Conservation (phyloP, 352 stramenopile genomes). For the Blastocystis sp. region DNA sequence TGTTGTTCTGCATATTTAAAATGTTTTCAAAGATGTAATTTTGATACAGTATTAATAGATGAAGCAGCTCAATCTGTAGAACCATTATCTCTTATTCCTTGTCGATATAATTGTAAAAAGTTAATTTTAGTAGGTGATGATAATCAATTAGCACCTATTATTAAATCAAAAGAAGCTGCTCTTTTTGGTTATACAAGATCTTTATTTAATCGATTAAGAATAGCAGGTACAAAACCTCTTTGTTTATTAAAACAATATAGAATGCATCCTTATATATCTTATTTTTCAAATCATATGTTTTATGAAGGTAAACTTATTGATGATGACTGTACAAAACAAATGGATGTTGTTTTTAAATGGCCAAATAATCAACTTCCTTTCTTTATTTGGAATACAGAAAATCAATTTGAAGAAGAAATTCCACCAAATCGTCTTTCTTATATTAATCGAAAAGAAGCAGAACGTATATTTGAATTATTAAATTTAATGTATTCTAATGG, state of each 20-base stretch:
- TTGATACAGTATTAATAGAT: slow-evolving; percentile 26
- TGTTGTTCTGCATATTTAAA: too few relatives aligned
- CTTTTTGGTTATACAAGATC: slow-evolving; percentile 10
- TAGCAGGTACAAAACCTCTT: background rate
- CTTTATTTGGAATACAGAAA: too few relatives aligned
- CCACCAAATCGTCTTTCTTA: slow-evolving; percentile 15
- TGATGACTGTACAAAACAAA: background rate
- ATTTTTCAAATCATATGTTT: slow-evolving; percentile 8
- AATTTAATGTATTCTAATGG: background rate
- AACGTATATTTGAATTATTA: background rate
- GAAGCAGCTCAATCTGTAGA: slow-evolving; percentile 25
- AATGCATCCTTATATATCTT: slow-evolving; percentile 5
- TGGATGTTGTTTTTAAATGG: too few relatives aligned
- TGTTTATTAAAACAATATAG: slow-evolving; percentile 14
- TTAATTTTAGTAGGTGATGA: slow-evolving; percentile 13
- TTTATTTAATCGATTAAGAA: slow-evolving; percentile 14
- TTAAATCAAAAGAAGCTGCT: background rate
- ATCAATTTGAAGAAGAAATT: too few relatives aligned
- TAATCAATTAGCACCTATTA: slow-evolving; percentile 17
- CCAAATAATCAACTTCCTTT: too few relatives aligned
- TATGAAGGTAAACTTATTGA: slow-evolving; percentile 19
- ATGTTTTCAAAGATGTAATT: too few relatives aligned
- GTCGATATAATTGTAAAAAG: background rate
- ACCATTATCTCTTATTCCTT: slow-evolving; percentile 11
- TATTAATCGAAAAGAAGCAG: background rate